A percentile compares a stretch with the other conserved stretches of the same genome.
Evolutionary conservation across 768 basidiomycete genomes (phyloP).

Genomic region (Leccinum uliginosum): DNA sequence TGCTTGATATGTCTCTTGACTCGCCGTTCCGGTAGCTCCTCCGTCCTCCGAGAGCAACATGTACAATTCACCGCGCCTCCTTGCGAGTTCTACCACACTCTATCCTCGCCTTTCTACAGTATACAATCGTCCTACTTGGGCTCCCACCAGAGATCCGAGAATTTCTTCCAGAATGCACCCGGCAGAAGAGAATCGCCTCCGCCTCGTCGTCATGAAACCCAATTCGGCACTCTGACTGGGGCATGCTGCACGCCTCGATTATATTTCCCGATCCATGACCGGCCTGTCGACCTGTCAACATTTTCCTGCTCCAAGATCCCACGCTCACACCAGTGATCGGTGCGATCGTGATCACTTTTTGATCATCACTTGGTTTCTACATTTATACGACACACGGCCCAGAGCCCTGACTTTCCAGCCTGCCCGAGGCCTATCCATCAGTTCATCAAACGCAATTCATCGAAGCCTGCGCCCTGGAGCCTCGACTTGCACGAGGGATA

Average conservation of each 20-base stretch:
- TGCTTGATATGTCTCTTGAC: background rate
- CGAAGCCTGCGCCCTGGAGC: background rate
- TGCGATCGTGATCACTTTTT: background rate
- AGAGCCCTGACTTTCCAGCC: conserved; percentile 5
- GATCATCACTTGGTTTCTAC: conserved; percentile 2
- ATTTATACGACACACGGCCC: conserved; percentile 4
- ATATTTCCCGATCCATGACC: background rate
- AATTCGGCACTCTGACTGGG: background rate
- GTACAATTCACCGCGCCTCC: background rate
- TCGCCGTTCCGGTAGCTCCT: background rate
- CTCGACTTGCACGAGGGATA: background rate
- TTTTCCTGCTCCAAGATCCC: background rate
- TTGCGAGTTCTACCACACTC: background rate
- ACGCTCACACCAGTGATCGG: background rate
- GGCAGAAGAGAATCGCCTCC: background rate
- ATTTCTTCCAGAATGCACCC: background rate
- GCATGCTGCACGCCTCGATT: background rate
- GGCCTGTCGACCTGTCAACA: background rate
- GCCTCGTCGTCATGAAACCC: background rate
- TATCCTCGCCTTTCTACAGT: background rate
- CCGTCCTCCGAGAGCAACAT: background rate
- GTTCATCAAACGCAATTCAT: conserved; percentile 8
- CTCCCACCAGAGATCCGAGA: background rate
- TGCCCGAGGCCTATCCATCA: background rate
- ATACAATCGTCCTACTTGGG: background rate